Evolutionary conservation across 108 stramenopile genomes (phyloP), one percentile per base, ranked within the genome.

Genomic region (Fistulifera pelliculosa): DNA sequence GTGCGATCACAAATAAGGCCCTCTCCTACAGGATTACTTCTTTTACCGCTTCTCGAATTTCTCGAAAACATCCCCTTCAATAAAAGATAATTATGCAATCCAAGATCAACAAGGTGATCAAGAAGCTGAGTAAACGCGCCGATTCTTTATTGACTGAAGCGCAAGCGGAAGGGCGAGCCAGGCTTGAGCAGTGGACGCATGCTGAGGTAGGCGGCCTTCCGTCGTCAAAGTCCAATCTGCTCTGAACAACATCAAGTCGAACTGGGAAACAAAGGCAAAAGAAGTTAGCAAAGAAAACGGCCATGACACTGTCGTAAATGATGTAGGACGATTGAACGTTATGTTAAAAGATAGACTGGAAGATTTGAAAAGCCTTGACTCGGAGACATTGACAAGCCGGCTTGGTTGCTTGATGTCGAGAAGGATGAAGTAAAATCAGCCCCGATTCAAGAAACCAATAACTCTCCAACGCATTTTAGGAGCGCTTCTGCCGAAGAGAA

Each of bases 61-160:
- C 40, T 80, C 1, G 47, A 69, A 31, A 31, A 54, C 23, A 75
- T 75, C 12, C 78, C 78, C 13, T 66, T 80, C 50, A 53, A 80
- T 26, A 69, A 75, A 41, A 69, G n/a, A 27, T 65, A 13, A 58
- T 80, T 1, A 65, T 59, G 41, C 61, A 68, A 13, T 64, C 70
- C 44, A 80, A 80, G 52, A 80, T 80, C 58, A 80, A 80, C 57
- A 75, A 75, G 53, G 66, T 68, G 35, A 66, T 80, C 13, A 39
- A 44, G 27, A 69, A 66, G 12, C 49, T 73, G 26, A 66, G 57
- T 10, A 80, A 80, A 53, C 45, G 56, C 61, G 65, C 71, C n/a
- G 48, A 42, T n/a, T 31, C 53, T 6, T 52, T 69, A 16, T 25
- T 47, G 10, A 40, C 3, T 12, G 56, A 62, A 43, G 61, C 50